These are phyloP conservation scores for Zoysia pacifica DNA, from an alignment of 176 grass and related monocot genomes.

Conservation along the genomic window DNA sequence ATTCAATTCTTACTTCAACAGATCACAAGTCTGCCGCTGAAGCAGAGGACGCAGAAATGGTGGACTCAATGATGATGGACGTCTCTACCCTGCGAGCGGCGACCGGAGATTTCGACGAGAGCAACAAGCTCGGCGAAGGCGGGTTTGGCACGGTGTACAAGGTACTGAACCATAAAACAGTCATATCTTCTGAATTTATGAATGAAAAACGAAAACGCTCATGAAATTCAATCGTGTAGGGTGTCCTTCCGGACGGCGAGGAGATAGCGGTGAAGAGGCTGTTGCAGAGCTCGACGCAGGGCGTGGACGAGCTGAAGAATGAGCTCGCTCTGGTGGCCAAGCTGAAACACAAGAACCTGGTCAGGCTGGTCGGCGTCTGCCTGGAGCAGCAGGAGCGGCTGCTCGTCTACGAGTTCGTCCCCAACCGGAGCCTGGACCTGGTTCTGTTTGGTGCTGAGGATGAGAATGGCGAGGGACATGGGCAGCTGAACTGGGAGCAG, in stretches of 20 bases:
- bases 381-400: slow-evolving; percentile 32
- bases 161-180: slow-evolving; percentile 5
- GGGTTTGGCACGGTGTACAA: slow-evolving; percentile 43
- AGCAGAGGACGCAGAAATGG: slow-evolving; percentile 20
- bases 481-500: slow-evolving; percentile 43
- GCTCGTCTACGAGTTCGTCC: slow-evolving; percentile 38
- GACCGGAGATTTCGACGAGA: slow-evolving; percentile 35
- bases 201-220: background rate
- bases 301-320: slow-evolving; percentile 38
- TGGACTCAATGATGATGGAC: slow-evolving; percentile 43
- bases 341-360: slow-evolving; percentile 50
- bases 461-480: background rate
- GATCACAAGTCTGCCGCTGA: slow-evolving; percentile 3
- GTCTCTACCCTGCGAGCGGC: slow-evolving; percentile 44
- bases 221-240: background rate
- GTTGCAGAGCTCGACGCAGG: slow-evolving; percentile 24
- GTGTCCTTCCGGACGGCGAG: slow-evolving; percentile 25
- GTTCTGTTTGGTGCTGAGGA: slow-evolving; percentile 8
- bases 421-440: slow-evolving; percentile 38
- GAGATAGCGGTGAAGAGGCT: slow-evolving; percentile 46
- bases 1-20: background rate
- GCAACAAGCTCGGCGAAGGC: slow-evolving; percentile 53
- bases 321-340: slow-evolving; percentile 36
- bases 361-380: slow-evolving; percentile 34
- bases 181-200: background rate